Evolutionary conservation across 75 land plant species (phyloP).

Genomic region (Pinus tabuliformis): DNA sequence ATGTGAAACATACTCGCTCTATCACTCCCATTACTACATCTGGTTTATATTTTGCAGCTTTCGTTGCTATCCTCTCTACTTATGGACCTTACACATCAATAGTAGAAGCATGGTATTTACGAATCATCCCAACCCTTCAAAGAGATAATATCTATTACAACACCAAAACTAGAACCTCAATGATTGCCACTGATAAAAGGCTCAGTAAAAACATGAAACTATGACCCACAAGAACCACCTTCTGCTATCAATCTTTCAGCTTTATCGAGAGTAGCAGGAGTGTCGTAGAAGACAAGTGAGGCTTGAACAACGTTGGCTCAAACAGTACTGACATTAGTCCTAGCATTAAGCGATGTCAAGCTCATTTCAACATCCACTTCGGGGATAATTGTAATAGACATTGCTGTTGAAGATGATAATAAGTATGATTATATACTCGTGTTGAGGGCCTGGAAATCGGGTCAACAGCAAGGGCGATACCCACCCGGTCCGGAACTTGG

Average conservation of each 20-base stretch:
- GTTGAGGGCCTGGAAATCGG: no score
- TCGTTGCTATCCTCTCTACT: slow-evolving; percentile 74
- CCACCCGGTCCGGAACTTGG: no score
- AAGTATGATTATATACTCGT: no score
- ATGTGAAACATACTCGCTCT: slow-evolving; percentile 86
- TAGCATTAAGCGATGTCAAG: no score
- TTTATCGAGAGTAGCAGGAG: slow-evolving; percentile 51
- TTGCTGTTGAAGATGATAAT: no score
- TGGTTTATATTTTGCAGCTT: slow-evolving; percentile 81
- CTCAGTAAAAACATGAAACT: slow-evolving; percentile 94
- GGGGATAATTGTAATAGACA: neutral
- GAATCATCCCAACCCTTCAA: slow-evolving; percentile 82
- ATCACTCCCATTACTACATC: slow-evolving; percentile 88
- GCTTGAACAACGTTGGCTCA: slow-evolving; percentile 98
- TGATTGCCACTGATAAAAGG: slow-evolving; percentile 98
- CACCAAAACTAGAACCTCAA: slow-evolving; percentile 81
- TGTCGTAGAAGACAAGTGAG: slow-evolving; percentile 82
- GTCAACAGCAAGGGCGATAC: no score
- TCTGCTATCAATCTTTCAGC: slow-evolving; percentile 75
- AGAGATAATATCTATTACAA: slow-evolving; percentile 66
- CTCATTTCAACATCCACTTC: slow-evolving; percentile 34
- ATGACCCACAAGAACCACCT: slow-evolving; percentile 75
- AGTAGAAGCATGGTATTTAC: no score
- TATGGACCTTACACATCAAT: slow-evolving; percentile 91
- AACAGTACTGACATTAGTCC: no score